These are phyloP conservation scores for Colletotrichum tropicale DNA, from an alignment of 2,329 filamentous ascomycete genomes.

Conservation along the genomic window DNA sequence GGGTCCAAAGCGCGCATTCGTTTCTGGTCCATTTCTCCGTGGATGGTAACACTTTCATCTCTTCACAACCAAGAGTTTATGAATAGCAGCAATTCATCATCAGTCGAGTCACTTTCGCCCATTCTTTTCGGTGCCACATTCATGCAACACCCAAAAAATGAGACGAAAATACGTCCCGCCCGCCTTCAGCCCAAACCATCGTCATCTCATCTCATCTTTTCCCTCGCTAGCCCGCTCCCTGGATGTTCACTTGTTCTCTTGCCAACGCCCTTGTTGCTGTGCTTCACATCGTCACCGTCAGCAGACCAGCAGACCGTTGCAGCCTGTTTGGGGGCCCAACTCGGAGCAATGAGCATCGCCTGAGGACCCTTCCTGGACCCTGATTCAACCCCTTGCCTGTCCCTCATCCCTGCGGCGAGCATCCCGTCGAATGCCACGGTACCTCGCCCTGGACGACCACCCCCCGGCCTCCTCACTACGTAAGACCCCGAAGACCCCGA, in stretches of 20 bases:
- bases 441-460: background rate
- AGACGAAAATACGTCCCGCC: background rate
- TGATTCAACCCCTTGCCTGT: slow-evolving; percentile 17
- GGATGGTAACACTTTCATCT: background rate
- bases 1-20: background rate
- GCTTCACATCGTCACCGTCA: background rate
- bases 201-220: background rate
- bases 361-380: slow-evolving; percentile 7
- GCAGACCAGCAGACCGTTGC: background rate
- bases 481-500: slow-evolving; percentile 12
- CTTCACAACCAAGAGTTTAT: background rate
- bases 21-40: background rate
- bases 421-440: background rate
- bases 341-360: background rate
- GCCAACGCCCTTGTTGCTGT: background rate
- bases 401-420: slow-evolving; percentile 12
- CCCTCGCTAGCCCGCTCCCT: background rate
- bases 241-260: background rate
- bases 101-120: background rate
- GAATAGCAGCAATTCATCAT: background rate
- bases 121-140: background rate
- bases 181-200: slow-evolving; percentile 2
- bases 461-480: background rate
- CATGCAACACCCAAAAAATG: background rate
- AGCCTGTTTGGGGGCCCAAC: background rate